A percentile compares a stretch with the other conserved stretches of the same genome.
phyloP scores from a whole-genome alignment of 2,329 filamentous ascomycete species.

The Paecilomyces dactylethromorphus region DNA sequence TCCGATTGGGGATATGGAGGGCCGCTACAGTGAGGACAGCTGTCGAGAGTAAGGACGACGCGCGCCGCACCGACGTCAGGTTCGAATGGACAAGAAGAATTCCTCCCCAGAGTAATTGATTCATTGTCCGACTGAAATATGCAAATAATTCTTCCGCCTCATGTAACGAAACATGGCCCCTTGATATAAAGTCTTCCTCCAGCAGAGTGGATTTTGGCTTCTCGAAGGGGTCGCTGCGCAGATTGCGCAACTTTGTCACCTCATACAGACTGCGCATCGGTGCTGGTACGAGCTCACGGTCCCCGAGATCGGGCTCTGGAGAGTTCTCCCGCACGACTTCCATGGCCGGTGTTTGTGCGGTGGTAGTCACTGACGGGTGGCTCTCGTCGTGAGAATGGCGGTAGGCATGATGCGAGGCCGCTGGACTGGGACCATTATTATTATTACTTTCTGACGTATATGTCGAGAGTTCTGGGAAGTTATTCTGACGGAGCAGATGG shows the following conservation, averaged over 20 bases:
- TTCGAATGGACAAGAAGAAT: slow-evolving; percentile 46
- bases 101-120: slow-evolving; percentile 47
- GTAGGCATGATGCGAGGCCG: slow-evolving; percentile 20
- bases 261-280: slow-evolving; percentile 51
- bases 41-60: slow-evolving; percentile 50
- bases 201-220: slow-evolving; percentile 31
- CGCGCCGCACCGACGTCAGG: slow-evolving; percentile 47
- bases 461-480: slow-evolving; percentile 36
- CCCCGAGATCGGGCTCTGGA: slow-evolving; percentile 35
- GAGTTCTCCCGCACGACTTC: slow-evolving; percentile 43
- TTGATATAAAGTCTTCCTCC: slow-evolving; percentile 46
- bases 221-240: slow-evolving; percentile 31
- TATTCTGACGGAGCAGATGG: slow-evolving; percentile 37
- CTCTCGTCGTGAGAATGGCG: slow-evolving; percentile 18
- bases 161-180: slow-evolving; percentile 39
- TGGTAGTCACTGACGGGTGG: slow-evolving; percentile 20
- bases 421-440: slow-evolving; percentile 20
- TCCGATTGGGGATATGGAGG: slow-evolving; percentile 51
- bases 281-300: slow-evolving; percentile 39
- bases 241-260: slow-evolving; percentile 44
- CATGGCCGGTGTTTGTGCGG: slow-evolving; percentile 24
- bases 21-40: slow-evolving; percentile 54
- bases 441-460: slow-evolving; percentile 24
- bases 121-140: slow-evolving; percentile 46
- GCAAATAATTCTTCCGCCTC: slow-evolving; percentile 48